Conservation (phyloP, 164 flowering plant species). For the Warburgia ugandensis region DNA sequence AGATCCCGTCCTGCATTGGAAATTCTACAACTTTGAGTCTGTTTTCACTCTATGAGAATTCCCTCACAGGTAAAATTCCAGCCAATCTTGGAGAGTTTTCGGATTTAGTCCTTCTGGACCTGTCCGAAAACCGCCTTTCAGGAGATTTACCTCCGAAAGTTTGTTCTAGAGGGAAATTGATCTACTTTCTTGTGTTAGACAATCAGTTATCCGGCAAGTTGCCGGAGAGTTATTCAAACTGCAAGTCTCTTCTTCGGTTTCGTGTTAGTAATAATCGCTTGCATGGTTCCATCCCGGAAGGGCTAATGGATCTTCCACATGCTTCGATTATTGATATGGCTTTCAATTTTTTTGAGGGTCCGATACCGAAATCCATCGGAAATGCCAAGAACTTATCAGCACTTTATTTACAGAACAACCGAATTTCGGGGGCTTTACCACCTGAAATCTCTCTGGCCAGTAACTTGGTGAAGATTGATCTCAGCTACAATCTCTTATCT, state of each 20-base stretch:
- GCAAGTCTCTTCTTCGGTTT: conserved; percentile 58
- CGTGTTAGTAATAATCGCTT: conserved; percentile 65
- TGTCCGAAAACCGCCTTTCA: conserved; percentile 66
- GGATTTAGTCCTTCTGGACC: conserved; percentile 41
- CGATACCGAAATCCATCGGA: conserved; percentile 34
- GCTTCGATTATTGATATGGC: conserved; percentile 67
- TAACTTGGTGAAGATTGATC: conserved; percentile 78
- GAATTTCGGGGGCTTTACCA: conserved; percentile 67
- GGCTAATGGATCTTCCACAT: conserved; percentile 61
- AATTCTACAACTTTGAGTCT: conserved; percentile 49
- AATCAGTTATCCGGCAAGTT: conserved; percentile 62
- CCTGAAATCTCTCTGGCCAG: conserved; percentile 51
- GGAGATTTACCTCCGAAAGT: conserved; percentile 63
- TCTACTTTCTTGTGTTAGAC: conserved; percentile 52
- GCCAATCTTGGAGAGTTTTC: conserved; percentile 47
- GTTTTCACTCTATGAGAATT: conserved; percentile 63
- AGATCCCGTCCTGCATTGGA: conserved; percentile 51
- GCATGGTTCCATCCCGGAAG: conserved; percentile 57
- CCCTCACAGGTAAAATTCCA: conserved; percentile 64
- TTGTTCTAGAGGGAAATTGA: conserved; percentile 64
- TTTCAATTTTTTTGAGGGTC: conserved; percentile 51
- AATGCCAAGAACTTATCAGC: conserved; percentile 67
- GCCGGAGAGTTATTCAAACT: conserved; percentile 51
- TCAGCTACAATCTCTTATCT: conserved; percentile 62
- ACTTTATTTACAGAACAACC: conserved; percentile 60